Conservation (phyloP, 352 stramenopile genomes). For the Phytophthora cryptogea region DNA sequence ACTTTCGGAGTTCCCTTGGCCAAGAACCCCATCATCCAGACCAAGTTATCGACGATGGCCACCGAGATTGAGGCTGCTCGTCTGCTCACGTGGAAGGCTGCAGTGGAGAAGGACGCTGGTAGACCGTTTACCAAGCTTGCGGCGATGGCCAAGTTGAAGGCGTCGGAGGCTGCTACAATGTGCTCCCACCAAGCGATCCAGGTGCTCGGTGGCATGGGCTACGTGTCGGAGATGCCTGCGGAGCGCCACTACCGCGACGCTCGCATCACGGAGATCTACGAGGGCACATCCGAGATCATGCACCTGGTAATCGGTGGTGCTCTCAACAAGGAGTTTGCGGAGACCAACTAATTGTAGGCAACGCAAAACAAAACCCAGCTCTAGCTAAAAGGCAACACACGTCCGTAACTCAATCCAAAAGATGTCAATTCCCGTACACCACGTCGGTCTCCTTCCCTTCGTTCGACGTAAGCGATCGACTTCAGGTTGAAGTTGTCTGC, state of each 20-base stretch:
- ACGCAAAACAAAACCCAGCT: background rate
- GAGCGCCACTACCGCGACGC: constrained; percentile 97
- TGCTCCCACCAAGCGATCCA: constrained; percentile 97
- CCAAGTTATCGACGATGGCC: constrained; percentile 95
- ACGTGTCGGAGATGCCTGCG: constrained; percentile 97
- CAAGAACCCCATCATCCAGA: constrained; percentile 87
- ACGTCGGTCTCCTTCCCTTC: constrained; percentile 11
- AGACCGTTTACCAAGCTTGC: constrained; percentile 93
- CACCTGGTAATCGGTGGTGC: constrained; percentile 95
- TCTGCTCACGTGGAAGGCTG: constrained; percentile 94
- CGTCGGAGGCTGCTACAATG: constrained; percentile 95
- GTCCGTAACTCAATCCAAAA: constrained; percentile 9
- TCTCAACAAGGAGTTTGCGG: constrained; percentile 96
- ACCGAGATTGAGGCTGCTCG: constrained; percentile 92
- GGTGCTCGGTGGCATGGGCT: constrained; percentile 95
- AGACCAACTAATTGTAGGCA: constrained; percentile 44
- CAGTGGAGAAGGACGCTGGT: constrained; percentile 91
- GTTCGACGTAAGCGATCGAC: constrained; percentile 24
- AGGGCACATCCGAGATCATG: constrained; percentile 97
- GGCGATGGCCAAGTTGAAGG: constrained; percentile 97
- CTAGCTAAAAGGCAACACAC: constrained; percentile 1
- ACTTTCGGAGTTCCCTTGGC: constrained; percentile 94
- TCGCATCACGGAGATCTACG: constrained; percentile 97
- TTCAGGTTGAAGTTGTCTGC: constrained; percentile 28
- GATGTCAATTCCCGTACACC: background rate